Base-by-base conservation (phyloP, 1,284 basidiomycete genomes). In the Ceratobasidium sp. region DNA sequence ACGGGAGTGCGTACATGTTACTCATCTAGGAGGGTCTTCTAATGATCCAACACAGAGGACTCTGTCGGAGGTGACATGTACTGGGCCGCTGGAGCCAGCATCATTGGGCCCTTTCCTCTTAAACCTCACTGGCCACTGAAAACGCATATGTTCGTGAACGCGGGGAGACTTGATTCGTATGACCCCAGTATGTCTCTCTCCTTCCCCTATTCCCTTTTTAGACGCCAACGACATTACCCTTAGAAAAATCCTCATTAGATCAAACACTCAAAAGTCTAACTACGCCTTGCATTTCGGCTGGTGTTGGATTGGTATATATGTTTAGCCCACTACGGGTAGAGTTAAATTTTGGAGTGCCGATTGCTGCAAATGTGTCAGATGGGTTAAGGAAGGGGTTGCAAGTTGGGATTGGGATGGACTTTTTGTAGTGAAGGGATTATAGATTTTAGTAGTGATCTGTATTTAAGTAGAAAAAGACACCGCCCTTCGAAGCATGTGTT, bases 401-500 rank as follows among this genome's bases (percentile, higher is more conserved):
- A 83, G 90, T 98, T 33, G 97, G 98, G 2, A 91, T 99, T 79
- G 98, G 97, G 0, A 84, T 99, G 77, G 95, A 97, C 82, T 97
- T 89, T 83, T 77, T 89, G 77, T 88, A 81, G 78, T n/a, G 50
- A 7, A 15, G 57, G n/a, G 5, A 7, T 5, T 62, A 6, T 59
- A 6, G 44, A 64, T n/a, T 40, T 64, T 54, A 6, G n/a, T 28
- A 28, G 3, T 33, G 57, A 61, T 61, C 33, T 61, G 33, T 33
- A n/a, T 38, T 40, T 38, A 33, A 62, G 17, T 62, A 62, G 59
- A 52, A 67, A 38, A 26, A 44, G 40, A 64, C 40, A 44, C 66
- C 66, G 38, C 66, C 54, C 66, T 54, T 54, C 20, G 5, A 50
- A 50, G 48, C 1, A 20, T 4, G 4, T 50, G 17, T 50, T 50